phyloP scores from a whole-genome alignment of 306 rosid genomes.

The Pyrus pyrifolia region DNA sequence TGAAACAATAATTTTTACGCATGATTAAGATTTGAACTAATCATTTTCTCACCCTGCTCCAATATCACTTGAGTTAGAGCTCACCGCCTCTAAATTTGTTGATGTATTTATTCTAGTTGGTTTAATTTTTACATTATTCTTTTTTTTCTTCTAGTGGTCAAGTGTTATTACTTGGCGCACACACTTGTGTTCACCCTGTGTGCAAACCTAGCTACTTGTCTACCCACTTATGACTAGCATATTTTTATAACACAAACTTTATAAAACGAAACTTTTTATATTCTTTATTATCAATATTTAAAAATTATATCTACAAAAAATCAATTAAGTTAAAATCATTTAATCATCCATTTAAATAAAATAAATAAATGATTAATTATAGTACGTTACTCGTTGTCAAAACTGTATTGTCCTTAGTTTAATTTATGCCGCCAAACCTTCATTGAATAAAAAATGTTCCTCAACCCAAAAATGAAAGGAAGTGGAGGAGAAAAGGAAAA shows the following conservation, averaged over 20 bases:
- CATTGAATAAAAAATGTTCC: not conserved
- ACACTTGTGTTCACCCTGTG: not conserved
- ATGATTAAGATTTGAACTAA: not conserved
- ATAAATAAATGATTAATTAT: too few species aligned
- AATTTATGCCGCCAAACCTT: not conserved
- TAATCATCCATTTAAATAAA: too few species aligned
- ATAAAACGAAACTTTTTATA: too few species aligned
- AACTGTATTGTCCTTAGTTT: not conserved
- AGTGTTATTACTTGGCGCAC: not conserved
- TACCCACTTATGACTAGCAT: too few species aligned
- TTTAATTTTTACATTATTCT: not conserved
- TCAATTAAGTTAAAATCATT: not conserved
- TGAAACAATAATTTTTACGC: not conserved
- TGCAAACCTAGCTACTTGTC: not conserved
- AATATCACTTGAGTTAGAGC: not conserved
- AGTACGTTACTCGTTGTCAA: too few species aligned
- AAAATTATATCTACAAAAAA: too few species aligned
- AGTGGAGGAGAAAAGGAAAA: not conserved
- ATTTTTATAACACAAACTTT: too few species aligned
- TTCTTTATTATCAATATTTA: too few species aligned
- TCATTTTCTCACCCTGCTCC: not conserved
- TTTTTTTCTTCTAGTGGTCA: not conserved
- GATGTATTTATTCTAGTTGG: not conserved
- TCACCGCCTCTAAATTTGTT: not conserved
- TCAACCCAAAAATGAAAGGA: not conserved